Evolutionary conservation across 805 yeast species (phyloP), one percentile per base, ranked within the genome.

Genomic region (Blastobotrys terrestris): DNA sequence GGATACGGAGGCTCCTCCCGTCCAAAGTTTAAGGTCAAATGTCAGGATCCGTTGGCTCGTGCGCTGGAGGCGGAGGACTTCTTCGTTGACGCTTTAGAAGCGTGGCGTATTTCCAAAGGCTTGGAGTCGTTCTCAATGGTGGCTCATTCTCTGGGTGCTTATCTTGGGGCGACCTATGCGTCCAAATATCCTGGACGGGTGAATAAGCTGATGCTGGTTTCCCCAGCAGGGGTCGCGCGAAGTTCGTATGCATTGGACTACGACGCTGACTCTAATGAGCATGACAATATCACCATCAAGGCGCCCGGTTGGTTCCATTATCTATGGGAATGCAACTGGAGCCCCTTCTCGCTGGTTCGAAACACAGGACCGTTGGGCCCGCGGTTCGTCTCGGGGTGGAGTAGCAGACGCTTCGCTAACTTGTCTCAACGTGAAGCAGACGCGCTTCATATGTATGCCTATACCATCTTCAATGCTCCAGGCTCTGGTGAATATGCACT

Each of bases 401-500:
- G 95, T 2, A 76, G 80, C 5, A 73, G 97, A 51, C 70, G 98
- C 49, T 92, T 94, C 65, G 79, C 89, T 19, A 75, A 77, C 43
- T 70, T 87, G 42, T 57, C 67, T 4, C 54, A 53, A 1, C 64
- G 63, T 31, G 84, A 83, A 61, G 68, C 76, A 19, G 67, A 68
- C 19, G 72, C 79, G 3, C 71, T 92, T 58, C 98, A 94, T 63
- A 74, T 75, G 58, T 94, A 94, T 66, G 74, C 92, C 0, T 91
- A 92, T 67, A 79, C 83, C 2, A 87, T 91, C 11, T 94, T 94
- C 74, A 87, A 84, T 58, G 84, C 87, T 5, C 79, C 76, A 2
- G 99, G 99, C 0, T 87, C 95, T 0, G 98, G 98, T 4, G 99
- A 92, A 69, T 92, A 92, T 66, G 83, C 92, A 74, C 72, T 94